These are phyloP conservation scores for Malus fusca DNA, from an alignment of 306 rosid genomes.

Conservation along the genomic window DNA sequence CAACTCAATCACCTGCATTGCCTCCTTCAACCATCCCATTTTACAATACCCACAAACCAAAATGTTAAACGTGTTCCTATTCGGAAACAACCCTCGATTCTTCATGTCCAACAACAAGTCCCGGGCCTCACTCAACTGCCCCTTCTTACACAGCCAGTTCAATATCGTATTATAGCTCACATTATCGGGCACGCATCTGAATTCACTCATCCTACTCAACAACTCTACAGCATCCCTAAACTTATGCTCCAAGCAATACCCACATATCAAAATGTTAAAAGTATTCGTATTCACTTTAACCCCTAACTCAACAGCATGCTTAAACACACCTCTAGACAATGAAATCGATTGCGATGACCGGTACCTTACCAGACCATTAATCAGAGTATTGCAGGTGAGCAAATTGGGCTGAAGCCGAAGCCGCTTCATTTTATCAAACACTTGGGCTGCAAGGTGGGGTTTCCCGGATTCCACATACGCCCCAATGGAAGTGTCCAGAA, in stretches of 20 bases:
- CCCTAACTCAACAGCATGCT: constrained; percentile 38
- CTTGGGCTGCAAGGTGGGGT: constrained; percentile 49
- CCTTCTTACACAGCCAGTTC: constrained; percentile 50
- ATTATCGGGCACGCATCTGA: constrained; percentile 54
- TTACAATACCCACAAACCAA: constrained; percentile 79
- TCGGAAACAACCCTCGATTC: constrained; percentile 42
- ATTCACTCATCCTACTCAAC: constrained; percentile 42
- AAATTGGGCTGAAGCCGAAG: constrained; percentile 35
- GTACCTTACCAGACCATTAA: constrained; percentile 45
- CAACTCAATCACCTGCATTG: constrained; percentile 50
- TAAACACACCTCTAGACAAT: constrained; percentile 32
- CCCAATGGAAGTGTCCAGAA: constrained; percentile 60
- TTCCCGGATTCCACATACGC: constrained; percentile 51
- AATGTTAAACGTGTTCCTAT: constrained; percentile 56
- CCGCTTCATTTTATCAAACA: constrained; percentile 68
- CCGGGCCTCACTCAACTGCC: constrained; percentile 46
- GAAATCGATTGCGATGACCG: constrained; percentile 34
- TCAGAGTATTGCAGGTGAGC: constrained; percentile 67
- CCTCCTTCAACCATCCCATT: constrained; percentile 70
- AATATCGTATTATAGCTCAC: constrained; percentile 68
- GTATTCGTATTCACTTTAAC: constrained; percentile 35
- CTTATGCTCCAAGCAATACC: constrained; percentile 46
- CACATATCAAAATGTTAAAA: constrained; percentile 61
- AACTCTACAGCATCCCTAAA: constrained; percentile 38
- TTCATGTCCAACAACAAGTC: constrained; percentile 63